Conservation (phyloP, 192 early-diverging fungal species). For the Mortierella hygrophila region DNA sequence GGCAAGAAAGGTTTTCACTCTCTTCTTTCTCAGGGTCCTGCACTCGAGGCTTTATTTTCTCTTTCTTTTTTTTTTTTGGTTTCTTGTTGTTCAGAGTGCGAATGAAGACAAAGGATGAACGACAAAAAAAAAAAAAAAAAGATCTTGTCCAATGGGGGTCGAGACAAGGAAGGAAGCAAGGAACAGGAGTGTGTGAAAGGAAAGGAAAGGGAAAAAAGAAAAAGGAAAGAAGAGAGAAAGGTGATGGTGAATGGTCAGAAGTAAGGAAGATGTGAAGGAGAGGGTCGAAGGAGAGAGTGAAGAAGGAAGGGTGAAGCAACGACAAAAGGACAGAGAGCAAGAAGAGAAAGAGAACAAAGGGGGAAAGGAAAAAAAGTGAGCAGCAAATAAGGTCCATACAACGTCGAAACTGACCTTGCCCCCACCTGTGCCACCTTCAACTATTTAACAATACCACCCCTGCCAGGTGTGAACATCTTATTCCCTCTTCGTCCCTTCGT, state of each 20-base stretch:
- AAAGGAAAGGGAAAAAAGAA: neutral
- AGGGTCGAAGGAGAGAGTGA: neutral
- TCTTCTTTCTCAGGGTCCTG: slow-evolving; percentile 1
- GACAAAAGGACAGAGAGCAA: neutral
- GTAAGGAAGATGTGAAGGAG: neutral
- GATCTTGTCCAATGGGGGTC: neutral
- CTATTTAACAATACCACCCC: too few relatives aligned
- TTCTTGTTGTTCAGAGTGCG: neutral
- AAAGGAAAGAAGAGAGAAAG: neutral
- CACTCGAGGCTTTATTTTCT: neutral
- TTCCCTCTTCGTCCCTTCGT: neutral
- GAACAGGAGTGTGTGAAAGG: neutral
- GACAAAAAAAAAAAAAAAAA: neutral
- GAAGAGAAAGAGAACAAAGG: too few relatives aligned
- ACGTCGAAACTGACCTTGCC: too few relatives aligned
- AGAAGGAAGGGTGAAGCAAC: neutral
- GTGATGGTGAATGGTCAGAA: neutral
- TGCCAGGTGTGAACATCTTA: too few relatives aligned
- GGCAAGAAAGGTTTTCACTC: neutral
- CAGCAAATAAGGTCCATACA: neutral
- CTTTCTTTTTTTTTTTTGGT: neutral
- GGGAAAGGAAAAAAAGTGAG: neutral
- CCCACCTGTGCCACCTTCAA: too few relatives aligned
- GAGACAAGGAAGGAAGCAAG: neutral
- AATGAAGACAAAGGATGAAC: neutral